Evolutionary conservation across 1,139 yeast species (phyloP), one percentile per base, ranked within the genome.

Genomic region (Geotrichum citri-aurantii): DNA sequence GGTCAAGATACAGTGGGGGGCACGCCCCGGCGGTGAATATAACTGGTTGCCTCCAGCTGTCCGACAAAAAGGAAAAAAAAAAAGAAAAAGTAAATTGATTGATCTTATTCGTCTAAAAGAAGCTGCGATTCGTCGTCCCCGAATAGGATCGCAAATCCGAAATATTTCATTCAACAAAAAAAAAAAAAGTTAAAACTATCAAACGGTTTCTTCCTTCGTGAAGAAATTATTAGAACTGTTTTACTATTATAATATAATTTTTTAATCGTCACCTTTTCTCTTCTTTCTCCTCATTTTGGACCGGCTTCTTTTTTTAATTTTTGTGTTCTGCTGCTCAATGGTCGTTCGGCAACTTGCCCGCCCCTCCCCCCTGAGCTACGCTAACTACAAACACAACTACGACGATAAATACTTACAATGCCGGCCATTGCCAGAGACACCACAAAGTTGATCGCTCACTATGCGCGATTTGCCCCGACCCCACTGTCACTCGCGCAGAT

Each of bases 401-500:
- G 17, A 37, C 44, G n/a, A n/a, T n/a, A n/a, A n/a, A n/a, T n/a
- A 33, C 17, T 33, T 3, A 33, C n/a, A 12, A 37, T 37, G 44
- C 44, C 44, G 44, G 44, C 44, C 21, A 37, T 37, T 37, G 21
- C 44, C 21, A 37, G 14, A 37, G 44, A 37, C n/a, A 50, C 54
- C 11, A 50, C 72, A 42, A 68, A 70, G 52, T 69, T 71, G 62
- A 72, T 77, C 59, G 61, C 72, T 56, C 78, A 76, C 62, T 87
- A 85, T 76, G 93, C 96, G 3, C 78, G 81, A 59, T 81, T 84
- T 65, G 88, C 90, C 24, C 95, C 93, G 61, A 88, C 96, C 1
- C 91, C 95, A 1, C 89, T 90, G 6, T 85, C 92, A 2, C 75
- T 90, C 62, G 79, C 91, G 59, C 96, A 88, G 71, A 89, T 90